A percentile compares a stretch with the other conserved stretches of the same genome.
phyloP scores from a whole-genome alignment of 1,284 basidiomycete genomes.

The Earliella scabrosa region DNA sequence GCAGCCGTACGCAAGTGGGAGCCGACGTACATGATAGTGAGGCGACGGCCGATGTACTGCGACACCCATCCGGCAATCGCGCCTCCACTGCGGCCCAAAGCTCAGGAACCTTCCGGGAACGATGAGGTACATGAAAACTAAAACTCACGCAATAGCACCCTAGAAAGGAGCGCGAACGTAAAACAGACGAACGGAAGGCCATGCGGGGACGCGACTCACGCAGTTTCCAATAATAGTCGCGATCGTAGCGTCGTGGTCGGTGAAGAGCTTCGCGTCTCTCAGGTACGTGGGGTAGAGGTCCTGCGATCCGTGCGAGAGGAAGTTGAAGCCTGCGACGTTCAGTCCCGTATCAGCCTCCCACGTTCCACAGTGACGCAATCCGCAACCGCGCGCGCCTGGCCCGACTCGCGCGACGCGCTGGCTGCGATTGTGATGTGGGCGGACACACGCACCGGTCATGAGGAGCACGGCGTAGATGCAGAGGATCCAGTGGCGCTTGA shows the following conservation, averaged over 20 bases:
- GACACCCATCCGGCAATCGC: conserved; percentile 77
- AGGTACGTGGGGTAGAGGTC: conserved; percentile 87
- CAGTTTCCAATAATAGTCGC: conserved; percentile 93
- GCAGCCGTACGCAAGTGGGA: not conserved
- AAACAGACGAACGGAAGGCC: conserved; percentile 4
- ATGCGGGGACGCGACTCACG: conserved; percentile 45
- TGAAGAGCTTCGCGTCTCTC: conserved; percentile 61
- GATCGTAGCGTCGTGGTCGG: conserved; percentile 66
- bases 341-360: conserved; percentile 7
- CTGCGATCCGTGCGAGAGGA: conserved; percentile 89
- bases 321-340: conserved; percentile 77
- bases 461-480: conserved; percentile 85
- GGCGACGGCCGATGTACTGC: conserved; percentile 87
- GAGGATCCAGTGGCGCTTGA: conserved; percentile 84
- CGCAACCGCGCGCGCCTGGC: not conserved
- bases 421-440: too few relatives aligned
- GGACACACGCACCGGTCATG: conserved; percentile 73
- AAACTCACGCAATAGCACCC: conserved; percentile 75
- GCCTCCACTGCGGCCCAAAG: conserved; percentile 60
- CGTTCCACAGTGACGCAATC: not conserved
- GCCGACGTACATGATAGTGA: conserved; percentile 77
- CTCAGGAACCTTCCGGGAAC: conserved; percentile 12
- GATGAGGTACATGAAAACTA: conserved; percentile 1
- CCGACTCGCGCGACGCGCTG: too few relatives aligned
- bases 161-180: conserved; percentile 29